Percentiles rank a stretch among this genome's conserved stretches.
phyloP scores from a whole-genome alignment of 116 monocot species.

The Phalaenopsis hybrid region DNA sequence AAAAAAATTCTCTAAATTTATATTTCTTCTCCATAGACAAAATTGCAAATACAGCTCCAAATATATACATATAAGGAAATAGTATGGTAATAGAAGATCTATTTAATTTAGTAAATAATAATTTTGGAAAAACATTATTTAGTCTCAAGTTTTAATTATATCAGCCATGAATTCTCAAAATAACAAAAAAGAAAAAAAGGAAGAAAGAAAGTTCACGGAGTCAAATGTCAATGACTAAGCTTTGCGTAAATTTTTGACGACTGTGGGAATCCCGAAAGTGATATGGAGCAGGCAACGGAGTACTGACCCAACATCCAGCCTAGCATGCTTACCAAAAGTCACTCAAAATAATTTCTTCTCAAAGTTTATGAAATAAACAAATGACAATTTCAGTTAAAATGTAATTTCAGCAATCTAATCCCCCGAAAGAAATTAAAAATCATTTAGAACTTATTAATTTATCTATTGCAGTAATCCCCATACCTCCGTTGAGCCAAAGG shows the following conservation, averaged over 20 bases:
- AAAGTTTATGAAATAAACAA: no score
- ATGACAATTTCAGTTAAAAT: no score
- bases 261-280: no score
- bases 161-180: no score
- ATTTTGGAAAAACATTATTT: no score
- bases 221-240: neutral
- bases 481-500: constrained; percentile 76
- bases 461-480: neutral
- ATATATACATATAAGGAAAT: no score
- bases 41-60: no score
- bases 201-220: neutral
- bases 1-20: no score
- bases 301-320: neutral
- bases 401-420: neutral
- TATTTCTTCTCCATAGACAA: no score
- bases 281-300: neutral
- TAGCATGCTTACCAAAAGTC: neutral
- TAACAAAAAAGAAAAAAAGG: neutral
- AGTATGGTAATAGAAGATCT: no score
- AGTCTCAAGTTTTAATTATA: no score
- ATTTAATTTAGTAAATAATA: no score
- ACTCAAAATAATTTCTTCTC: neutral
- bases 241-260: neutral
- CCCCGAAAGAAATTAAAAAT: neutral
- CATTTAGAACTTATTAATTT: neutral